Percentiles rank a stretch among this genome's conserved stretches.
Evolutionary conservation across 2,329 filamentous ascomycete genomes (phyloP).

Genomic region (Fusarium redolens): DNA sequence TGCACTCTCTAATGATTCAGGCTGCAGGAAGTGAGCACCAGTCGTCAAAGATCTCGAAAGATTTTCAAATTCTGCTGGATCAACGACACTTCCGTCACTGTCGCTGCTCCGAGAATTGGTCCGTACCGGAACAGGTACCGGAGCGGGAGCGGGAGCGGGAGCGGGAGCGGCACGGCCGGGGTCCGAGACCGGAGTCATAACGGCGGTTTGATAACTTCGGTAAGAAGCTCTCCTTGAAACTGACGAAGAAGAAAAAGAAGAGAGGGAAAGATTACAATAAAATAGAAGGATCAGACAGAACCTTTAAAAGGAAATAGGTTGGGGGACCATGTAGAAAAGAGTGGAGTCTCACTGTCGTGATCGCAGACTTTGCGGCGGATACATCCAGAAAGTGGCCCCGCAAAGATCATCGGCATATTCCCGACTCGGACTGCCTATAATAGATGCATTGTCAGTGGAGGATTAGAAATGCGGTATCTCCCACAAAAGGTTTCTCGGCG

Average conservation of each 20-base stretch:
- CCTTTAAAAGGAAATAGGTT: slow-evolving; percentile 10
- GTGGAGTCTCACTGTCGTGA: slow-evolving; percentile 43
- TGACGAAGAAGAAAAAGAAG: background rate
- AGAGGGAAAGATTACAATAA: background rate
- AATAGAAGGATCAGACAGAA: background rate
- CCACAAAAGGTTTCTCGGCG: slow-evolving; percentile 1
- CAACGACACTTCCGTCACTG: slow-evolving; percentile 28
- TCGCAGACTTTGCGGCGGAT: slow-evolving; percentile 35
- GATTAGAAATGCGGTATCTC: slow-evolving; percentile 6
- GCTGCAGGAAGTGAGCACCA: slow-evolving; percentile 53
- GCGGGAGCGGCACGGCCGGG: background rate
- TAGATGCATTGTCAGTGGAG: slow-evolving; percentile 1
- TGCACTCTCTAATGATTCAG: slow-evolving; percentile 54
- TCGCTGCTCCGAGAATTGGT: slow-evolving; percentile 23
- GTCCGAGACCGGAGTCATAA: slow-evolving; percentile 25
- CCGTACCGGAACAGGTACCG: slow-evolving; percentile 39
- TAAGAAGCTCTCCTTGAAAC: background rate
- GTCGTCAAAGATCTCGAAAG: slow-evolving; percentile 56
- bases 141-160: slow-evolving; percentile 14
- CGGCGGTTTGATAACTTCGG: background rate
- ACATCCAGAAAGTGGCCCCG: slow-evolving; percentile 25
- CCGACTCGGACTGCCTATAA: slow-evolving; percentile 22
- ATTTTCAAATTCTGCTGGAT: slow-evolving; percentile 39
- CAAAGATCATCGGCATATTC: slow-evolving; percentile 17
- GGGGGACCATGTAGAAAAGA: slow-evolving; percentile 5